These are phyloP conservation scores for Cinnamomum chago DNA, from an alignment of 164 flowering plant species.

Conservation along the genomic window DNA sequence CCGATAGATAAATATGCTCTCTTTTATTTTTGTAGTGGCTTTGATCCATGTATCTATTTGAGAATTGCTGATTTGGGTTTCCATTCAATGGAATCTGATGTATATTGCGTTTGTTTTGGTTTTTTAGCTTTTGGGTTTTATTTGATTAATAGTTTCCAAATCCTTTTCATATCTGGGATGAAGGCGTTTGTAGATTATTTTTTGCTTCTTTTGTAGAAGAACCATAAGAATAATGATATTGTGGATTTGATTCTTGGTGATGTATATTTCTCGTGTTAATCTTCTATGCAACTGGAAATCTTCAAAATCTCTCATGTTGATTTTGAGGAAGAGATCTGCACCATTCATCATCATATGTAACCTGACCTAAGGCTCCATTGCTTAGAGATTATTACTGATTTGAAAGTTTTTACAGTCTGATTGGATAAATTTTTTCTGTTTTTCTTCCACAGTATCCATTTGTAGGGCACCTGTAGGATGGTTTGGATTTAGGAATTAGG, in stretches of 20 bases:
- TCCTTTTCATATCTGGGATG: not conserved
- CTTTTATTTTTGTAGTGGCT: not conserved
- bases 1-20: not conserved
- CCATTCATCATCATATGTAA: not conserved
- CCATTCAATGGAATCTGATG: not conserved
- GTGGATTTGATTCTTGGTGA: too few species aligned
- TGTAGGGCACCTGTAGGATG: too few species aligned
- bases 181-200: not conserved
- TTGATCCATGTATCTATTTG: not conserved
- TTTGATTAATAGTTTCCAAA: not conserved
- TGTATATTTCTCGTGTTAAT: too few species aligned
- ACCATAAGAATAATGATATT: too few species aligned
- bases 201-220: not conserved
- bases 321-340: not conserved
- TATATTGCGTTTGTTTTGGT: not conserved
- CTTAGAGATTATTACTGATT: too few species aligned
- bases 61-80: slow-evolving; percentile 1
- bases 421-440: too few species aligned
- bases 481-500: too few species aligned
- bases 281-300: too few species aligned
- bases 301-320: too few species aligned
- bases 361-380: not conserved
- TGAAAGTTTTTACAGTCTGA: too few species aligned
- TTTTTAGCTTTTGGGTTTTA: not conserved
- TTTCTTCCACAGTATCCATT: too few species aligned